Evolutionary conservation across 1,139 yeast species (phyloP).

Genomic region (Hyphopichia wangnamkhiaoensis): DNA sequence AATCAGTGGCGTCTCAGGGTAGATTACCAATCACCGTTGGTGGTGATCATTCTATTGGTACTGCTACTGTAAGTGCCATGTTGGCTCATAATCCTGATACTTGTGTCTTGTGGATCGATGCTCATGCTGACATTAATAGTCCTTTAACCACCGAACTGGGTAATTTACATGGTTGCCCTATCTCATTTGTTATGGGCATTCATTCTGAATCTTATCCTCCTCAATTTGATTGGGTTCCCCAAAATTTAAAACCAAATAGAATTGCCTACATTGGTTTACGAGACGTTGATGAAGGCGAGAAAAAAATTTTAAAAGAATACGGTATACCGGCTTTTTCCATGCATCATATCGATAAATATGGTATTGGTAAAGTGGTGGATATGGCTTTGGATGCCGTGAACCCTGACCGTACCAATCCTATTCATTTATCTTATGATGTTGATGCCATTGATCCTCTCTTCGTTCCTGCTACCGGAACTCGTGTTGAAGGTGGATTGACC

Average conservation of each 20-base stretch:
- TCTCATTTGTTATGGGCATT: conserved; percentile 83
- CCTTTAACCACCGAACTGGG: conserved; percentile 87
- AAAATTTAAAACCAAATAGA: conserved; percentile 62
- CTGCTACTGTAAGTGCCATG: conserved; percentile 88
- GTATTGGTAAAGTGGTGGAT: conserved; percentile 87
- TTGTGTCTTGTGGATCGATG: conserved; percentile 94
- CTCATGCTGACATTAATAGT: conserved; percentile 96
- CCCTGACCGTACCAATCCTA: conserved; percentile 72
- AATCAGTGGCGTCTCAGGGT: conserved; percentile 46
- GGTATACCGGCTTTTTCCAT: conserved; percentile 87
- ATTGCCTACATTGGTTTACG: conserved; percentile 93
- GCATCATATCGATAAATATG: conserved; percentile 95
- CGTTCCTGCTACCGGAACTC: conserved; percentile 97
- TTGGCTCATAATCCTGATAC: conserved; percentile 81
- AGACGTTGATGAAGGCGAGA: conserved; percentile 89
- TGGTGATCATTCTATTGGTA: conserved; percentile 96
- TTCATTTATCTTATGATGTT: conserved; percentile 91
- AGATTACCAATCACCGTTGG: conserved; percentile 84
- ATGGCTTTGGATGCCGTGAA: conserved; percentile 84
- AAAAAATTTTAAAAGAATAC: conserved; percentile 65
- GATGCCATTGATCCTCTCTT: conserved; percentile 94
- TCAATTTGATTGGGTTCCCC: conserved; percentile 78
- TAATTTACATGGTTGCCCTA: conserved; percentile 95
- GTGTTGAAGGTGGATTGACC: conserved; percentile 94
- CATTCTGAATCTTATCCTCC: conserved; percentile 66